Conservation (phyloP, 75 land plant genomes). For the Picea glauca region DNA sequence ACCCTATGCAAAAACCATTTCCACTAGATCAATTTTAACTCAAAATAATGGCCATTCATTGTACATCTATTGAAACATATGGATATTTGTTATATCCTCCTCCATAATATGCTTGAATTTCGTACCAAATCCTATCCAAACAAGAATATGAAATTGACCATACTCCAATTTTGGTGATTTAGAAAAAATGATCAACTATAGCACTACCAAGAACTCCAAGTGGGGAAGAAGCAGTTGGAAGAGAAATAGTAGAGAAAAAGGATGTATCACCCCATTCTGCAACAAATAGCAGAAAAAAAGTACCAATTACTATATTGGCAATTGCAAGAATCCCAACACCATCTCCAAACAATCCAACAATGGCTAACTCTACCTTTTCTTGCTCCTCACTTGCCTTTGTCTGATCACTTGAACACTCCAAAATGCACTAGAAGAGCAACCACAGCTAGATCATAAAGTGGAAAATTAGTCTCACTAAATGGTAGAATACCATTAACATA, state of each 20-base stretch:
- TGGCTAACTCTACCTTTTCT: slow-evolving; percentile 86
- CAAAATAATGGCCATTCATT: slow-evolving; percentile 90
- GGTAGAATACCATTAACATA: no score
- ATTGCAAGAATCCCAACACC: slow-evolving; percentile 76
- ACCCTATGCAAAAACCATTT: slow-evolving; percentile 41
- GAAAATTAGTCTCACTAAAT: no score
- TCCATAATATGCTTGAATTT: slow-evolving; percentile 61
- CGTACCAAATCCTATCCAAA: slow-evolving; percentile 88
- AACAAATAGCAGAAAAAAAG: slow-evolving; percentile 85
- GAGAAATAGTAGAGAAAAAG: slow-evolving; percentile 82
- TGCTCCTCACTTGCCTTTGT: no score
- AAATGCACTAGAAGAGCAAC: no score
- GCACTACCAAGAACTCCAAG: no score
- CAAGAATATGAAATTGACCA: slow-evolving; percentile 91
- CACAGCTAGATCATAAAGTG: no score
- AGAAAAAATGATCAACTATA: slow-evolving; percentile 38
- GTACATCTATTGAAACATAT: slow-evolving; percentile 72
- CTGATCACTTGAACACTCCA: no score
- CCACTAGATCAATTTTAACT: slow-evolving; percentile 81
- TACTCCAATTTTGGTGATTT: slow-evolving; percentile 87
- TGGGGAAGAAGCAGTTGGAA: no score
- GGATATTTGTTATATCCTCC: slow-evolving; percentile 51
- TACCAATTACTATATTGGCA: slow-evolving; percentile 67
- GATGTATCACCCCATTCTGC: slow-evolving; percentile 99
- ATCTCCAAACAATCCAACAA: slow-evolving; percentile 74